A percentile compares a stretch with the other conserved stretches of the same genome.
Evolutionary conservation across 768 basidiomycete species (phyloP).

Genomic region (Psilocybe subaeruginosa): DNA sequence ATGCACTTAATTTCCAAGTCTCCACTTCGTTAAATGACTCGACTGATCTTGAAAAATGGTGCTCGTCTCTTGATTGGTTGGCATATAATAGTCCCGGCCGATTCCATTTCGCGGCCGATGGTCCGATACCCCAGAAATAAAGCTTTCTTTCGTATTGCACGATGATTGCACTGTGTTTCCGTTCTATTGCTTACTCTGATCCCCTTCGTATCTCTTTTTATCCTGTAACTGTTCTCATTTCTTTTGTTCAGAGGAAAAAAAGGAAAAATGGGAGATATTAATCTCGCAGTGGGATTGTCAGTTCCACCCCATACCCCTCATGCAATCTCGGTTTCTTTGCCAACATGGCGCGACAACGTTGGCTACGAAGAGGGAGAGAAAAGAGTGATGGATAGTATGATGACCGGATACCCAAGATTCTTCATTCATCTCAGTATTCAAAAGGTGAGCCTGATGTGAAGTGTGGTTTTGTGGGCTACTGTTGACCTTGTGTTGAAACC

Average conservation of each 20-base stretch:
- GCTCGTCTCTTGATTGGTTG: not conserved
- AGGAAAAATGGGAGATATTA: constrained; percentile 14
- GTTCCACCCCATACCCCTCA: constrained; percentile 78
- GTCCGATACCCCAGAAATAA: constrained; percentile 5
- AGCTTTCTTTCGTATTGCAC: not conserved
- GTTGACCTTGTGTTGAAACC: not conserved
- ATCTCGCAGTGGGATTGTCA: constrained; percentile 47
- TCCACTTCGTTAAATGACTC: not conserved
- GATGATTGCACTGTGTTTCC: not conserved
- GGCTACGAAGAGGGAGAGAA: constrained; percentile 91
- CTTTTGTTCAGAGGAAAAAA: not conserved
- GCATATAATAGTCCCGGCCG: constrained; percentile 3
- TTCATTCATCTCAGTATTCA: constrained; percentile 87
- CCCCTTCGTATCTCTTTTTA: not conserved
- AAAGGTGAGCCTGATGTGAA: constrained; percentile 56
- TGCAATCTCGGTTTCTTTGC: constrained; percentile 94
- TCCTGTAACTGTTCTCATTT: not conserved
- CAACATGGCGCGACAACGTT: constrained; percentile 90
- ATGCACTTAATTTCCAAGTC: not conserved
- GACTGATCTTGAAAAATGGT: not conserved
- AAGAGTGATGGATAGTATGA: constrained; percentile 78
- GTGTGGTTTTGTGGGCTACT: not conserved
- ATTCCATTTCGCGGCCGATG: constrained; percentile 18
- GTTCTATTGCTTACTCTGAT: not conserved
- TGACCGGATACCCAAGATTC: constrained; percentile 92